Base-by-base conservation (phyloP, 495 filamentous ascomycete genomes). In the Penicillium maclennaniae region DNA sequence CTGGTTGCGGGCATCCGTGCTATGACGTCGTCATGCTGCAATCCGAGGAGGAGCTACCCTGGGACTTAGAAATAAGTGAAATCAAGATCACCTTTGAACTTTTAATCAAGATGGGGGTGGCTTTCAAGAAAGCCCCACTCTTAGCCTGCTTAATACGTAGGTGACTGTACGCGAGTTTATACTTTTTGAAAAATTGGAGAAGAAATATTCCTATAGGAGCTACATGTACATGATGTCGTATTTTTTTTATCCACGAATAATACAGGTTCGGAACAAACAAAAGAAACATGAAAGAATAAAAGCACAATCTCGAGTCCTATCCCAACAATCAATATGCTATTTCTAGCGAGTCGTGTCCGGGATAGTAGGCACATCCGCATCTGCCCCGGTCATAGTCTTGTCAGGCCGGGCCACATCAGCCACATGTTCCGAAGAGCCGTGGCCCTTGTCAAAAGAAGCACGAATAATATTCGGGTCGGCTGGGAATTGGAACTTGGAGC, bases 401-500 rank as follows among this genome's bases (percentile, higher is more conserved):
- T 23, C 23, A 23, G 23, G 23, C 5, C 5, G 23, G 23, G 45
- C 44, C 6, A 45, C 12, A 37, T 62, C 49, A 26, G 37, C 48
- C 39, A 67, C 19, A 47, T 67, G 63, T 45, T 61, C 47, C 10
- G 63, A 53, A 9, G 20, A 6, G 4, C 38, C 38, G 49, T 9
- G 40, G 40, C 48, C 54, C 46, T 67, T 67, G 20, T 64, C 58
- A 39, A 65, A 62, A 3, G 61, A 65, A 0, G 49, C 63, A 0
- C 58, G 61, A 23, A 62, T 55, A 3, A 67, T 21, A 27, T 39
- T 43, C 4, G 55, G 55, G 31, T 64, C 56, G 38, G 63, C 62
- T 15, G 67, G 69, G 58, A 73, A 67, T 21, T 59, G 26, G 43
- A 67, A 88, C 55, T 77, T 76, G 27, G 67, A 70, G 51, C 78